Base-by-base conservation (phyloP, 2,329 filamentous ascomycete species). In the Aspergillus sp. region DNA sequence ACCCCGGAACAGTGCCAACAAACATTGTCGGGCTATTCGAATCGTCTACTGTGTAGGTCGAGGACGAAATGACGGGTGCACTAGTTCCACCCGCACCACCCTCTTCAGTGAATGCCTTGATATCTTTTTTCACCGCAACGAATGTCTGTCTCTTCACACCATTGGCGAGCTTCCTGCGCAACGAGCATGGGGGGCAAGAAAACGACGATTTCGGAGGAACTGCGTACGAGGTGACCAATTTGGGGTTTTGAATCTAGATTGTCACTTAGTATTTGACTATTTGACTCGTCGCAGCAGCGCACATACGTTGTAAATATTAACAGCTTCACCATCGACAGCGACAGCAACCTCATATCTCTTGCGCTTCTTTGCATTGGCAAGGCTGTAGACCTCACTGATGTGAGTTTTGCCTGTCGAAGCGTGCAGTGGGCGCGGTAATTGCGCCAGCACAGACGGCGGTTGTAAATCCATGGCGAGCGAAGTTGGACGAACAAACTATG, bases 331-430 rank as follows among this genome's bases (percentile, higher is more conserved):
- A 68, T 87, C 84, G 14, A 87, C 76, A 1, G 79, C 83, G 19
- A 85, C 79, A 33, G 78, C 83, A 52, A 87, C 77, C 67, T 88
- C 85, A 65, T 85, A 82, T 69, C 85, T 77, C 74, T 87, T 87
- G 68, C 83, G 80, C 73, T 85, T 87, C 72, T 80, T 83, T 43
- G 80, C 77, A 52, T 81, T 79, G 57, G 77, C 77, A 55, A 86
- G 70, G 63, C 82, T 81, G 70, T 79, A 80, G 45, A 87, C 83
- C 60, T 77, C 74, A 37, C 74, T 72, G 62, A 78, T 73, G 33
- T 71, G 71, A 39, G 73, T 74, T 57, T 76, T 73, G 35, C 76
- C 75, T 11, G 72, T 74, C 6, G 72, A 70, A 27, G 70, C 73
- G 43, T 75, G 71, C 52, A 79, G 66, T 35, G 76, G 74, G 52